phyloP scores from a whole-genome alignment of 2,329 filamentous ascomycete genomes.

The Coleophoma crateriformis region DNA sequence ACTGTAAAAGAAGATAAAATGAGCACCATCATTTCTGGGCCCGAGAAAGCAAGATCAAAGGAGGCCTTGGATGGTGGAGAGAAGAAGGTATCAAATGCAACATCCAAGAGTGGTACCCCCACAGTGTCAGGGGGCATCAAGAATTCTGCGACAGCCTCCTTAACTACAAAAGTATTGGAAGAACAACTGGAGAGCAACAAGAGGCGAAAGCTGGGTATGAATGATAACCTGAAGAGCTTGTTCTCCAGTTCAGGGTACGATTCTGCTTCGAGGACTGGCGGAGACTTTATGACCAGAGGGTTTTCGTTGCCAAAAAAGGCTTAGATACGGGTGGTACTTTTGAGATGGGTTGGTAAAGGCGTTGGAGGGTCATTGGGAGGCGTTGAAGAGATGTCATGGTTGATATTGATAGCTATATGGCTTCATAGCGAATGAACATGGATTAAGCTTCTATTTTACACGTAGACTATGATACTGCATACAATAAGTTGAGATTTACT shows the following conservation, averaged over 20 bases:
- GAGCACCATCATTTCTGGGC: constrained; percentile 10
- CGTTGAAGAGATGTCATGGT: neutral
- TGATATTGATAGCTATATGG: neutral
- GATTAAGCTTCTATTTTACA: too few relatives aligned
- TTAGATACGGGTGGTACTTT: neutral
- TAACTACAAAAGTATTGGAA: constrained; percentile 80
- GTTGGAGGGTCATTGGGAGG: neutral
- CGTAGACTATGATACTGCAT: too few relatives aligned
- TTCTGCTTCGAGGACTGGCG: constrained; percentile 31
- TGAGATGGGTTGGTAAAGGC: neutral
- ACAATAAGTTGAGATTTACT: too few relatives aligned
- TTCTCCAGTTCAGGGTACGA: constrained; percentile 40
- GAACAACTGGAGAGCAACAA: constrained; percentile 84
- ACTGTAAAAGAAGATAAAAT: constrained; percentile 26
- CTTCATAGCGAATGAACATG: neutral
- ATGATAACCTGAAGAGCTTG: constrained; percentile 48
- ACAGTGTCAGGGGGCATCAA: constrained; percentile 60
- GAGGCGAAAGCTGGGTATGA: constrained; percentile 60
- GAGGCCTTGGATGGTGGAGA: constrained; percentile 16
- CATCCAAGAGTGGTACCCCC: constrained; percentile 24
- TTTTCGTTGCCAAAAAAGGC: constrained; percentile 42
- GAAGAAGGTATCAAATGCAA: constrained; percentile 16
- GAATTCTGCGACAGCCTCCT: constrained; percentile 75
- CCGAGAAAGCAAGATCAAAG: constrained; percentile 15
- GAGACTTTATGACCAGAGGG: constrained; percentile 54